These are phyloP conservation scores for Talaromyces sp. DNA, from an alignment of 2,329 filamentous ascomycete genomes.

Conservation along the genomic window DNA sequence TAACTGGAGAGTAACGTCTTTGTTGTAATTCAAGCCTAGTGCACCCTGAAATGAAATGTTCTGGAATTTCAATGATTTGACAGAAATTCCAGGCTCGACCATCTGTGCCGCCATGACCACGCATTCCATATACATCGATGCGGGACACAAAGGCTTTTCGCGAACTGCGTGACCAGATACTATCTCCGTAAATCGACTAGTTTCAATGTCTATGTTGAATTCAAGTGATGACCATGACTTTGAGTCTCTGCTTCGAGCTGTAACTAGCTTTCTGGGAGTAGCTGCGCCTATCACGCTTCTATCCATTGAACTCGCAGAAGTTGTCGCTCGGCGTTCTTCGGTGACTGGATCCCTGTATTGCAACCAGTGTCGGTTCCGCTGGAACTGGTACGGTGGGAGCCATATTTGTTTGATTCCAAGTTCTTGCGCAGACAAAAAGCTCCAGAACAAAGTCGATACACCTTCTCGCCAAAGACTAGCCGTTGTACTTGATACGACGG, in stretches of 20 bases:
- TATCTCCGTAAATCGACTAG: conserved; percentile 6
- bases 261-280: not conserved
- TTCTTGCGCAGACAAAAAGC: not conserved
- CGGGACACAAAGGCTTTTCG: conserved; percentile 4
- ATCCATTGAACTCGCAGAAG: not conserved
- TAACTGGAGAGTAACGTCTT: conserved; percentile 3
- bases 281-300: not conserved
- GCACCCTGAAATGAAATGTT: conserved; percentile 7
- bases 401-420: conserved; percentile 3
- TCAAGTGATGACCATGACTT: conserved; percentile 7
- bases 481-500: not conserved
- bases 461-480: conserved; percentile 6
- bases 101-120: conserved; percentile 9
- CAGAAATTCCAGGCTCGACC: conserved; percentile 4
- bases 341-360: conserved; percentile 6
- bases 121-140: conserved; percentile 11
- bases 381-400: conserved; percentile 9
- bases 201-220: conserved; percentile 5
- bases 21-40: conserved; percentile 5
- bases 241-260: conserved; percentile 5
- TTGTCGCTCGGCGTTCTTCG: conserved; percentile 1
- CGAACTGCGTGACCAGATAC: conserved; percentile 9
- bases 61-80: conserved; percentile 5
- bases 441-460: not conserved
- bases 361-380: conserved; percentile 4